phyloP scores from a whole-genome alignment of 179 eudicot species.

The Silene noctiflora region DNA sequence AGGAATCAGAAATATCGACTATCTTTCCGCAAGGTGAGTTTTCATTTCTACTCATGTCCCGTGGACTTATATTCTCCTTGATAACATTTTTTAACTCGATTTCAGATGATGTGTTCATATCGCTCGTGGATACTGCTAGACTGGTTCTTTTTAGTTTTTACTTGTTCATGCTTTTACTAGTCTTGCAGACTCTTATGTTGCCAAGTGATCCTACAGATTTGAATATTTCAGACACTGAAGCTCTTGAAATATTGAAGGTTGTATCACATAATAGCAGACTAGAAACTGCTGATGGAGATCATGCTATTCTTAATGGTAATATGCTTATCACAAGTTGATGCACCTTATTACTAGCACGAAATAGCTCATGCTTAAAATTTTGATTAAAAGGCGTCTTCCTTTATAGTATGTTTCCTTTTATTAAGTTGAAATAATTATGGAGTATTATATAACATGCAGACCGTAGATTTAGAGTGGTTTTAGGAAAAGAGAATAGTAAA shows the following conservation, averaged over 20 bases:
- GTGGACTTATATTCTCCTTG: not conserved
- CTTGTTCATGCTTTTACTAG: not conserved
- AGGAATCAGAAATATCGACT: not conserved
- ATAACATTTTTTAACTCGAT: not conserved
- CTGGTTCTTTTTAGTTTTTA: not conserved
- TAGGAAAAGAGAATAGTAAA: not conserved
- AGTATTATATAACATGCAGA: not conserved
- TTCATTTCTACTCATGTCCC: not conserved
- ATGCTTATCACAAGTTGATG: not conserved
- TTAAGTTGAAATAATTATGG: not conserved
- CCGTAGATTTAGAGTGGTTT: not conserved
- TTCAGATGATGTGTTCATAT: not conserved
- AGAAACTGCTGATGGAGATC: conserved; percentile 35
- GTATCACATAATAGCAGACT: conserved; percentile 54
- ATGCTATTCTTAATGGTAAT: conserved; percentile 53
- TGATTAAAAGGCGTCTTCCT: not conserved
- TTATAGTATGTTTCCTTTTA: not conserved
- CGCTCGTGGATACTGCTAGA: not conserved
- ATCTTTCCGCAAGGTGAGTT: not conserved
- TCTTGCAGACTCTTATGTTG: not conserved
- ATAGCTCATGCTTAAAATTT: not conserved
- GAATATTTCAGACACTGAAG: conserved; percentile 61
- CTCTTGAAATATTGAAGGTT: conserved; percentile 61
- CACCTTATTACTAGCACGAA: not conserved
- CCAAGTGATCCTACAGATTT: conserved; percentile 40